Evolutionary conservation across 768 basidiomycete genomes (phyloP).

Genomic region (Amanita thiersii): DNA sequence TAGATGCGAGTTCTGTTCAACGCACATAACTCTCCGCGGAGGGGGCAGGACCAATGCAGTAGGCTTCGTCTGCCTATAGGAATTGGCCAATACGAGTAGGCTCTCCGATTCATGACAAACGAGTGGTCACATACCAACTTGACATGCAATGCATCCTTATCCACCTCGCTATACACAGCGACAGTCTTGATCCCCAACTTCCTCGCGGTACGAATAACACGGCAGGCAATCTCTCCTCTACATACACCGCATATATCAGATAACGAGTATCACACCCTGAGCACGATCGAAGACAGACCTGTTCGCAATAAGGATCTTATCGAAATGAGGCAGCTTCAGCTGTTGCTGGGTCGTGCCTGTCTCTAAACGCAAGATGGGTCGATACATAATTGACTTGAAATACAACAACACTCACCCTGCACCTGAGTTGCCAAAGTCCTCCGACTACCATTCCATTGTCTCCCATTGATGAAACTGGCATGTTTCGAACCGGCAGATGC

Average conservation of each 20-base stretch:
- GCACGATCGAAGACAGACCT: conserved; percentile 27
- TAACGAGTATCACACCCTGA: not conserved
- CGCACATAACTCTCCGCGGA: conserved; percentile 85
- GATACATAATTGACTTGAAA: not conserved
- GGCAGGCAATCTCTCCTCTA: conserved; percentile 94
- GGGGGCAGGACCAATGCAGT: conserved; percentile 87
- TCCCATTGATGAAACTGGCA: too few relatives aligned
- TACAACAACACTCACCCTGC: not conserved
- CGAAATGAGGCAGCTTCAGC: conserved; percentile 50
- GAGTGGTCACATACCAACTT: conserved; percentile 46
- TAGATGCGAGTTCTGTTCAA: conserved; percentile 10
- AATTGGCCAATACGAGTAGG: too few relatives aligned
- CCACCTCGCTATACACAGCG: conserved; percentile 87
- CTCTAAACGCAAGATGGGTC: not conserved
- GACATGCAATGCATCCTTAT: conserved; percentile 76
- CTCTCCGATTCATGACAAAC: not conserved
- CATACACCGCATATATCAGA: not conserved
- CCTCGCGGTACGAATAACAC: conserved; percentile 85
- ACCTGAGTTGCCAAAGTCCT: too few relatives aligned
- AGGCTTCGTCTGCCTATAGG: conserved; percentile 76
- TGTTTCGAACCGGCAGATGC: too few relatives aligned
- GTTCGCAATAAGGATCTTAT: conserved; percentile 91
- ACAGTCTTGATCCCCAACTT: conserved; percentile 88
- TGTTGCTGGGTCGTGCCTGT: not conserved
- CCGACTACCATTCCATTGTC: too few relatives aligned